A percentile compares a stretch with the other conserved stretches of the same genome.
These are phyloP conservation scores for Quercus lobata DNA, from an alignment of 331 rosid genomes.

Conservation along the genomic window DNA sequence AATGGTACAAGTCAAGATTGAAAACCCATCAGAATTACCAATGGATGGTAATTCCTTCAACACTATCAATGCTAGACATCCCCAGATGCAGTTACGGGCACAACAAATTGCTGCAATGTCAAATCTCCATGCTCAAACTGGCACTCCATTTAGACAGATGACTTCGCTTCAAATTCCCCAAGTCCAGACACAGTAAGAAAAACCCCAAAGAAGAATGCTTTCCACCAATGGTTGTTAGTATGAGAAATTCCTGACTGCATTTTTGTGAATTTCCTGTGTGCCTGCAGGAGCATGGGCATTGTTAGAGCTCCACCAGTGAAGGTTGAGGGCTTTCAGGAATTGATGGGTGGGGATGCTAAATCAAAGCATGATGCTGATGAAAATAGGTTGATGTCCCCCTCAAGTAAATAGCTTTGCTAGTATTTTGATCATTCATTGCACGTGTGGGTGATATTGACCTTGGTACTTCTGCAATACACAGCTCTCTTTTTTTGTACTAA, in stretches of 20 bases:
- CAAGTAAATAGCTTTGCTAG: constrained; percentile 41
- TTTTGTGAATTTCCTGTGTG: constrained; percentile 16
- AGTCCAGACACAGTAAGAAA: constrained; percentile 69
- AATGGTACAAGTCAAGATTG: constrained; percentile 84
- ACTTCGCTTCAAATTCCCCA: constrained; percentile 59
- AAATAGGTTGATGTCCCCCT: constrained; percentile 67
- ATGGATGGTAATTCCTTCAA: constrained; percentile 54
- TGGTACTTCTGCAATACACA: not conserved
- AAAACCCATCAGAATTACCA: constrained; percentile 61
- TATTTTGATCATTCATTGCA: not conserved
- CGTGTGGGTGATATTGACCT: not conserved
- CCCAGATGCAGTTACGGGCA: constrained; percentile 79
- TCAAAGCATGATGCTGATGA: constrained; percentile 83
- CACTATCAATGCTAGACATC: constrained; percentile 47
- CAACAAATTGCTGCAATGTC: constrained; percentile 72
- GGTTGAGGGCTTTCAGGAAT: constrained; percentile 90
- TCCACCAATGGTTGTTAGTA: not conserved
- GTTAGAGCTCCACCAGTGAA: constrained; percentile 91
- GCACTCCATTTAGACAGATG: constrained; percentile 72
- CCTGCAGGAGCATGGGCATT: constrained; percentile 56
- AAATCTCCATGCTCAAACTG: constrained; percentile 52
- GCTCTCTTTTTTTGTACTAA: not conserved
- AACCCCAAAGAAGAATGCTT: constrained; percentile 12
- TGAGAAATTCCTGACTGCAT: not conserved
- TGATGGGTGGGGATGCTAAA: constrained; percentile 83